Evolutionary conservation across 441 rosid species (phyloP).

Genomic region (Croton setiger): DNA sequence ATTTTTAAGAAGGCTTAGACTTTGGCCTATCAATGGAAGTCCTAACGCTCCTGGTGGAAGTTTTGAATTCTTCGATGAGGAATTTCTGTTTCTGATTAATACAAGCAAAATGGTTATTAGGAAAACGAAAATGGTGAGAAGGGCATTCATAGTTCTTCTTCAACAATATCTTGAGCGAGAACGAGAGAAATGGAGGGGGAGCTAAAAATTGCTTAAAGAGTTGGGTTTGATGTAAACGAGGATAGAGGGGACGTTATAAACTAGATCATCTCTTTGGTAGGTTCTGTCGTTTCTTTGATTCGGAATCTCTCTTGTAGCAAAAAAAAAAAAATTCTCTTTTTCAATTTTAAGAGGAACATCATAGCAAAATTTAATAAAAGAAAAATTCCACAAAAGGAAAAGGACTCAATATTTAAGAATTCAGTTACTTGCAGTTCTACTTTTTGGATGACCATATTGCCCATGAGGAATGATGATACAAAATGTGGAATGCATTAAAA

Average conservation of each 20-base stretch:
- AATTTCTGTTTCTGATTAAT: conserved; percentile 17
- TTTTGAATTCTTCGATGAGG: conserved; percentile 10
- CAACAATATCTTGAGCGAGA: not conserved
- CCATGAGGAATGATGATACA: no score
- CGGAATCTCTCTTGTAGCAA: not conserved
- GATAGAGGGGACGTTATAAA: not conserved
- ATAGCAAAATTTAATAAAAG: no score
- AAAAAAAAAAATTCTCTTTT: no score
- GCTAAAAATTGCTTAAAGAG: not conserved
- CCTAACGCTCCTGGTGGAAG: conserved; percentile 50
- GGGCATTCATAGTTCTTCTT: conserved; percentile 11
- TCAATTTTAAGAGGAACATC: no score
- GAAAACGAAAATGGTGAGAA: conserved; percentile 25
- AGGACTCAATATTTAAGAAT: no score
- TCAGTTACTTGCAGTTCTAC: no score
- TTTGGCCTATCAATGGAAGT: conserved; percentile 48
- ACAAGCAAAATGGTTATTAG: no score
- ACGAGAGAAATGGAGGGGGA: not conserved
- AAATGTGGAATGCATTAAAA: no score
- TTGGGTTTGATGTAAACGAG: not conserved
- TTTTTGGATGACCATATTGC: no score
- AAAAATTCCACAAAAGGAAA: no score
- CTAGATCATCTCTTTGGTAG: no score
- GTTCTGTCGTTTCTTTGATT: not conserved
- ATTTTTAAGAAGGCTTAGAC: conserved; percentile 34